phyloP scores from a whole-genome alignment of 2,329 filamentous ascomycete species.

The Exophiala spinifera region DNA sequence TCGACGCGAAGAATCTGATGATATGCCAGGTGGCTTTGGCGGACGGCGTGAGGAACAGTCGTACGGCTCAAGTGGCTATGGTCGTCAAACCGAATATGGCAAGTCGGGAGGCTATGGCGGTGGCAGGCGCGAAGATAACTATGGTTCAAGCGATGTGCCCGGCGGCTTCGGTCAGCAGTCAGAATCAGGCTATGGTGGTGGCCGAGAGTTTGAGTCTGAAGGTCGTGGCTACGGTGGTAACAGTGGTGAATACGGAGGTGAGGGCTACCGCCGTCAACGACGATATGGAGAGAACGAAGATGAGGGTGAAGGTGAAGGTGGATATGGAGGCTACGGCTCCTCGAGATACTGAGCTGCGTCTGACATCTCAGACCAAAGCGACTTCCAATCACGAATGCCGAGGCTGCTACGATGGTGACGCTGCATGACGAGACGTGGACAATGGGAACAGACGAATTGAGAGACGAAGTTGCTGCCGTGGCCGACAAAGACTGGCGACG shows the following conservation, averaged over 20 bases:
- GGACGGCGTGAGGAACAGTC: neutral
- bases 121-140: neutral
- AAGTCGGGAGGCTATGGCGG: neutral
- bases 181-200: conserved; percentile 12
- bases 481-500: too few species aligned
- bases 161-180: conserved; percentile 8
- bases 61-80: neutral
- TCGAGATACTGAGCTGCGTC: conserved; percentile 8
- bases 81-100: neutral
- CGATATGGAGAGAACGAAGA: conserved; percentile 3
- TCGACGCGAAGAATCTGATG: conserved; percentile 3
- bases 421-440: too few species aligned
- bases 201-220: conserved; percentile 8
- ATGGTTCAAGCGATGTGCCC: neutral
- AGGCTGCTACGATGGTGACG: too few species aligned
- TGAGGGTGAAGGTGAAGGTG: conserved; percentile 5
- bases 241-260: neutral
- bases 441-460: too few species aligned
- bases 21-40: neutral
- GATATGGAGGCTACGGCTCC: conserved; percentile 4
- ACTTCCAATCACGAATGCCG: too few species aligned
- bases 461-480: too few species aligned
- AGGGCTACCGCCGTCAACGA: neutral
- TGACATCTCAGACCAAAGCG: neutral
- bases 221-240: conserved; percentile 2